A percentile compares a stretch with the other conserved stretches of the same genome.
These are phyloP conservation scores for Yamadazyma ubonensis DNA, from an alignment of 805 yeast species.

Conservation along the genomic window DNA sequence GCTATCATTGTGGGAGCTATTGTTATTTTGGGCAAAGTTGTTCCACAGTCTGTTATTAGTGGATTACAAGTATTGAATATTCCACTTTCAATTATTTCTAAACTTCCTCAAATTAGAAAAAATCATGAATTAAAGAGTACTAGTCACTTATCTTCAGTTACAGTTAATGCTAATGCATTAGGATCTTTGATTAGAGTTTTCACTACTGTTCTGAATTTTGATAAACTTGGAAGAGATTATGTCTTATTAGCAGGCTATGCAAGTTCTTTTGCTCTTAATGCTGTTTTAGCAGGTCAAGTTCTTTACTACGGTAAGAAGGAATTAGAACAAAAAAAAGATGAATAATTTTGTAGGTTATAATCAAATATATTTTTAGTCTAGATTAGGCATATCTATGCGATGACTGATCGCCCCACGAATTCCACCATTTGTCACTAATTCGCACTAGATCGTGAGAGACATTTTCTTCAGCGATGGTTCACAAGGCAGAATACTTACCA, in stretches of 20 bases:
- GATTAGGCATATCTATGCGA: neutral
- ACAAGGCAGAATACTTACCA: slow-evolving; percentile 69
- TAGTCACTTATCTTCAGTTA: slow-evolving; percentile 34
- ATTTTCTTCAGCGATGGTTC: slow-evolving; percentile 28
- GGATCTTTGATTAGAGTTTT: slow-evolving; percentile 41
- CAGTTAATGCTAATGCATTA: slow-evolving; percentile 40
- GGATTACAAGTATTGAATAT: slow-evolving; percentile 36
- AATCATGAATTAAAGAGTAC: slow-evolving; percentile 37
- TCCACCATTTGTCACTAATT: neutral
- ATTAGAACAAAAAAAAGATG: slow-evolving; percentile 10
- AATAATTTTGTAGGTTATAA: neutral
- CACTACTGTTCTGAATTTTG: slow-evolving; percentile 36
- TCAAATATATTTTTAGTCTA: neutral
- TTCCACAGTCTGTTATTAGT: slow-evolving; percentile 28
- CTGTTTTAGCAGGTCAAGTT: slow-evolving; percentile 37
- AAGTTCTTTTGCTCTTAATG: slow-evolving; percentile 34
- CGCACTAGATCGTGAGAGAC: too few relatives aligned
- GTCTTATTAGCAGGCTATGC: slow-evolving; percentile 41
- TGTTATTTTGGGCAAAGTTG: slow-evolving; percentile 30
- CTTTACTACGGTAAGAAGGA: slow-evolving; percentile 21
- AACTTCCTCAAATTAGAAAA: slow-evolving; percentile 39
- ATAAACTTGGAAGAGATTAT: slow-evolving; percentile 27
- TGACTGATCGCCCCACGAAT: neutral
- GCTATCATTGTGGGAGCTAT: slow-evolving; percentile 26
- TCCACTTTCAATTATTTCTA: slow-evolving; percentile 38